Evolutionary conservation across 116 monocot species (phyloP).

Genomic region (Thalassia testudinum): DNA sequence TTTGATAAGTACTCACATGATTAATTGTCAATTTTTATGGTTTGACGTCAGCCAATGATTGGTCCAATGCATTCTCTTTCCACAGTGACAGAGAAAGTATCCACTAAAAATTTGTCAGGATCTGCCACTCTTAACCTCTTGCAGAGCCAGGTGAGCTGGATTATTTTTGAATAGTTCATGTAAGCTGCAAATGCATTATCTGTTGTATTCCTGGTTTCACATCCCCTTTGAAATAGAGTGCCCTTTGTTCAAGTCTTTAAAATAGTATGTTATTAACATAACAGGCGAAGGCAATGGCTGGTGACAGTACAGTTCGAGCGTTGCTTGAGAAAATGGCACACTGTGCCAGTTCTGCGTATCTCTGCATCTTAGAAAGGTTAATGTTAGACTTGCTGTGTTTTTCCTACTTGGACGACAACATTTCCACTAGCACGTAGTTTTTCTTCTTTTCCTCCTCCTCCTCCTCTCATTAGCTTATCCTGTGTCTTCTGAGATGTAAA

Average conservation of each 20-base stretch:
- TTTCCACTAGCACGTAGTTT: too few species aligned
- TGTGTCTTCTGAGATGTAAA: too few species aligned
- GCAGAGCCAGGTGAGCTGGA: slow-evolving; percentile 57
- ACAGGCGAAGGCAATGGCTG: slow-evolving; percentile 93
- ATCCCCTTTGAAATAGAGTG: too few species aligned
- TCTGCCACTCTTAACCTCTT: slow-evolving; percentile 82
- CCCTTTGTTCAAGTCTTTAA: too few species aligned
- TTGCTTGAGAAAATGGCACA: slow-evolving; percentile 92
- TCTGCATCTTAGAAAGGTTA: slow-evolving; percentile 87
- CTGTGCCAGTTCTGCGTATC: slow-evolving; percentile 81
- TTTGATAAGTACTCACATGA: too few species aligned
- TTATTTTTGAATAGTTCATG: too few species aligned
- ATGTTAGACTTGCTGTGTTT: slow-evolving; percentile 24
- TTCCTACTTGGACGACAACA: neutral
- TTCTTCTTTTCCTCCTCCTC: too few species aligned
- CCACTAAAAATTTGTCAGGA: slow-evolving; percentile 44
- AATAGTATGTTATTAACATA: slow-evolving; percentile 1
- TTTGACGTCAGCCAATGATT: slow-evolving; percentile 61
- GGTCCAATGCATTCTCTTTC: slow-evolving; percentile 76
- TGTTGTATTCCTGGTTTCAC: too few species aligned
- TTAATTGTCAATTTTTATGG: neutral
- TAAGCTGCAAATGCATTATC: too few species aligned
- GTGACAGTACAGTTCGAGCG: slow-evolving; percentile 68
- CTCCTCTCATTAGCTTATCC: too few species aligned
- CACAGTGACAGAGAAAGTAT: slow-evolving; percentile 71